Evolutionary conservation across 352 stramenopile species (phyloP).

Genomic region (Phytophthora ramorum): DNA sequence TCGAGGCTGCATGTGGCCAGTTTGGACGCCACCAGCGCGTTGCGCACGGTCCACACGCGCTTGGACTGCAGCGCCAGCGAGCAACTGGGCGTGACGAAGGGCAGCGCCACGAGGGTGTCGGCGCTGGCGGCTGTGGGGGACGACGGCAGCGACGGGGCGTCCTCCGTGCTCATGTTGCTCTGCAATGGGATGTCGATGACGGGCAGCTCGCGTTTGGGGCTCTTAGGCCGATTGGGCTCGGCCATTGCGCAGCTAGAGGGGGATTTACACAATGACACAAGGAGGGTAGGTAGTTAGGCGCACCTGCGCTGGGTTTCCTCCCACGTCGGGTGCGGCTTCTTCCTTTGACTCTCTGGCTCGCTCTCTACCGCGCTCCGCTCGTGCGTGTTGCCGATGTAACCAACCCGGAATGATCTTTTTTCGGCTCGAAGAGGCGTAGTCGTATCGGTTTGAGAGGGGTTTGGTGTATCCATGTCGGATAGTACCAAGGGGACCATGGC

Average conservation of each 20-base stretch:
- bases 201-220: not conserved
- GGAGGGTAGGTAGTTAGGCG: too few species aligned
- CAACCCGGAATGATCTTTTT: conserved; percentile 33
- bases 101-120: conserved; percentile 60
- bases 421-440: conserved; percentile 1
- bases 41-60: conserved; percentile 68
- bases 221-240: conserved; percentile 24
- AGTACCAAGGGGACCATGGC: not conserved
- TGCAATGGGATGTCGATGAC: conserved; percentile 50
- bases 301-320: not conserved
- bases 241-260: conserved; percentile 10
- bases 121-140: conserved; percentile 52
- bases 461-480: conserved; percentile 22
- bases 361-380: conserved; percentile 29
- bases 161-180: conserved; percentile 58
- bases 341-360: conserved; percentile 12
- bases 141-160: conserved; percentile 60
- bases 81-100: conserved; percentile 62
- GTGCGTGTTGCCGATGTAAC: conserved; percentile 30
- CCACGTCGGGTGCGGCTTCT: not conserved
- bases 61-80: conserved; percentile 77
- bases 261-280: conserved; percentile 16
- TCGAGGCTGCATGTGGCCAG: conserved; percentile 54
- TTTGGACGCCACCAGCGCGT: conserved; percentile 75
- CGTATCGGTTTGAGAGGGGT: conserved; percentile 5